Conservation (phyloP, 768 basidiomycete genomes). For the Rhodosporidiobolus odoratus region DNA sequence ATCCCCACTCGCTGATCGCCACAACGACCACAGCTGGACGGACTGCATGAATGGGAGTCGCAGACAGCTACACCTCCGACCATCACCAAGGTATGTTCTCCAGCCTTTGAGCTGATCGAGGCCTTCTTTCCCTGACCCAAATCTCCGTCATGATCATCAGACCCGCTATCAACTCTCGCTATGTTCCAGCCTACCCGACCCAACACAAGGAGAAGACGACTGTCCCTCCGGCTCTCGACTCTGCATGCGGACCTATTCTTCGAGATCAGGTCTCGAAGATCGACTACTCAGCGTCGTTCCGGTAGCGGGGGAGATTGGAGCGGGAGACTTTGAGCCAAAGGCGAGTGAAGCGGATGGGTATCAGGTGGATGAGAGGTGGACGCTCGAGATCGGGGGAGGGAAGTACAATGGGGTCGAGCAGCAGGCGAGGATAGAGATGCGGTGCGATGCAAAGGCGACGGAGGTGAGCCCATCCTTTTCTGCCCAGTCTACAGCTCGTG, state of each 20-base stretch:
- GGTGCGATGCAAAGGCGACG: constrained; percentile 19
- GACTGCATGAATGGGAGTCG: constrained; percentile 2
- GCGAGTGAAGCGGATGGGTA: constrained; percentile 27
- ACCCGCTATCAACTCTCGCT: constrained; percentile 34
- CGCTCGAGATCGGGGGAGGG: constrained; percentile 20
- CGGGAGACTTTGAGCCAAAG: constrained; percentile 40
- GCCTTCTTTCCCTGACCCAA: neutral
- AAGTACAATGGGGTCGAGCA: constrained; percentile 21
- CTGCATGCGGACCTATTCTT: constrained; percentile 66
- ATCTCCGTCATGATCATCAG: constrained; percentile 10
- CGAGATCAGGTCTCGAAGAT: constrained; percentile 56
- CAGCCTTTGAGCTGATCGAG: neutral
- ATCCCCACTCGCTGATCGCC: no score
- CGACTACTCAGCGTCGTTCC: constrained; percentile 70
- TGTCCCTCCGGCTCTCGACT: constrained; percentile 54
- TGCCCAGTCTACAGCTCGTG: neutral
- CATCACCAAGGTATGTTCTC: constrained; percentile 18
- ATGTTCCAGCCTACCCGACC: constrained; percentile 35
- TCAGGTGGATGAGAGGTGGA: constrained; percentile 7
- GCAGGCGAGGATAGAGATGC: constrained; percentile 23
- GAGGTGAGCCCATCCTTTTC: constrained; percentile 3
- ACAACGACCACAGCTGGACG: constrained; percentile 22
- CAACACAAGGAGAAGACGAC: constrained; percentile 10
- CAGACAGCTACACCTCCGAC: constrained; percentile 22
- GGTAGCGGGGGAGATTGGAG: constrained; percentile 50